Evolutionary conservation across 2,329 filamentous ascomycete species (phyloP).

Genomic region (Fusarium longipes): DNA sequence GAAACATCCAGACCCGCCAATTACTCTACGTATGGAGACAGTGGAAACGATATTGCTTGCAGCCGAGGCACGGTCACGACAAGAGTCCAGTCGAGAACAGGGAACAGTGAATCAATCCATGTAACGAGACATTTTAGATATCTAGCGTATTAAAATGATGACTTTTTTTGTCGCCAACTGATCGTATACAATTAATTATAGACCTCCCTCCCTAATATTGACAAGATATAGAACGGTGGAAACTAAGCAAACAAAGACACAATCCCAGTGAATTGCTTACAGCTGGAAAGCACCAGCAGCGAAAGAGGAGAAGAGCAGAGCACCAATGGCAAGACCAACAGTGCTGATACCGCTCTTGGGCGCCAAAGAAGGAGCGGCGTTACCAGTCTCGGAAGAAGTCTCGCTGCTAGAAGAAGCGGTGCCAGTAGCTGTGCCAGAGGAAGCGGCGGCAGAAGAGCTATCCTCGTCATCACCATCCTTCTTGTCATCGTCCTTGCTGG

Average conservation of each 20-base stretch:
- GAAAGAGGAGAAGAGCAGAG: constrained; percentile 52
- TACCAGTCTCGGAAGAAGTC: constrained; percentile 30
- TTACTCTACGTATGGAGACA: neutral
- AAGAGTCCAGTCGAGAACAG: neutral
- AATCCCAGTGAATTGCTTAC: constrained; percentile 19
- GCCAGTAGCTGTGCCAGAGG: constrained; percentile 13
- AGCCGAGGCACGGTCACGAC: neutral
- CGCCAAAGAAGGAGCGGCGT: constrained; percentile 36
- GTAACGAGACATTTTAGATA: neutral
- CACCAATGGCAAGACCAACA: constrained; percentile 51
- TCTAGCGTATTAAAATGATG: neutral
- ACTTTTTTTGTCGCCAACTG: neutral
- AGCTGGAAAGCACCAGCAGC: constrained; percentile 44
- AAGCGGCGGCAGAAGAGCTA: constrained; percentile 10
- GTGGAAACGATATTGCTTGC: neutral
- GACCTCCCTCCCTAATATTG: constrained; percentile 11
- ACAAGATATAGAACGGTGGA: constrained; percentile 6
- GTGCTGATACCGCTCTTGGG: constrained; percentile 47
- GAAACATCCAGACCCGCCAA: neutral
- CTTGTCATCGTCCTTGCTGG: constrained; percentile 25
- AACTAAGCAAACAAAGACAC: neutral
- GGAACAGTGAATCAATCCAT: neutral
- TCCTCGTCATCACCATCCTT: constrained; percentile 17
- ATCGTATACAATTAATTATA: constrained; percentile 1
- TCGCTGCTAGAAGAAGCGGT: constrained; percentile 10